Base-by-base conservation (phyloP, 2,329 filamentous ascomycete species). In the Bipolaris oryzae region DNA sequence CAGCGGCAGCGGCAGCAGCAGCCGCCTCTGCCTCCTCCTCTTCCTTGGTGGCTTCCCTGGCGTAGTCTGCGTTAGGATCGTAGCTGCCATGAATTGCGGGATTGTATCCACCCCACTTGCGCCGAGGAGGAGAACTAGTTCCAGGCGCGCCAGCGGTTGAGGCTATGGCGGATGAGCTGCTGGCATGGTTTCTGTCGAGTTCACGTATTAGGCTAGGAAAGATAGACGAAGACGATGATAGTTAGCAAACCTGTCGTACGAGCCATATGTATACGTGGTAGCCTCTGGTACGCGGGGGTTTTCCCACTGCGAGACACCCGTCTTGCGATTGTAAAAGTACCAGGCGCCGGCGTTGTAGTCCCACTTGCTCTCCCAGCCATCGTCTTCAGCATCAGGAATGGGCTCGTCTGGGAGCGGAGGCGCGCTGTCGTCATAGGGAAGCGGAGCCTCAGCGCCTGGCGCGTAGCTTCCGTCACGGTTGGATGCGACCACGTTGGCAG, bases 81-180 rank as follows among this genome's bases (percentile, higher is more conserved):
- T 97, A 99, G 79, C 93, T 90, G 67, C 95, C 95, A 75, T 99
- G 95, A 43, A 99, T 94, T 21, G 92, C 90, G 1, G 95, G 95
- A 73, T 98, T 96, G 79, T 99, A 99, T 59, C 94, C 92, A 56
- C 89, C 88, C 84, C 20, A 85, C 78, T 52, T 78, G 64, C 64
- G 69, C 73, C 73, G 59, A 21, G 72, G 73, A 28, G 68, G 70
- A 52, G 70, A 68, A 45, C 69, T 68, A 50, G 72, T 70, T 49
- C 69, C 70, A 37, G 73, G 72, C n/a, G 70, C 70, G 35, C 66
- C 72, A 55, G 67, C 61, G 53, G 61, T 64, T 67, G 66, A 61
- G 60, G 69, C 57, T 45, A 64, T 52, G 6, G 73, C 62, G 49
- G 77, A 64, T 25, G 74, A 68, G 20, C 60, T 59, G 53, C 60